Conservation (phyloP, 2,329 filamentous ascomycete genomes). For the Tolypocladium ovalisporum region DNA sequence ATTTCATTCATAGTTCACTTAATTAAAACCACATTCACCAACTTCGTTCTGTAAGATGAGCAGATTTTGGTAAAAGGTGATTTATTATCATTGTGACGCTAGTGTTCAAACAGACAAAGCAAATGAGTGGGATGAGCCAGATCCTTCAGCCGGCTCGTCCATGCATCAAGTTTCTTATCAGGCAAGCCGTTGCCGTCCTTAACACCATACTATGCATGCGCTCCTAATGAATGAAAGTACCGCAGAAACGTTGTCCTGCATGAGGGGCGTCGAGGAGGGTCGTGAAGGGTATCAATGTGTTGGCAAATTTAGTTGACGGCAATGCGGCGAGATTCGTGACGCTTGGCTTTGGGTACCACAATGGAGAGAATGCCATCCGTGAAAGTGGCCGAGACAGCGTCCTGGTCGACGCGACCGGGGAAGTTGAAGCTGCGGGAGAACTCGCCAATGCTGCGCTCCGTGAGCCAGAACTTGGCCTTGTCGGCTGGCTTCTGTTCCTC, state of each 20-base stretch:
- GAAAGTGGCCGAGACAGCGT: slow-evolving; percentile 49
- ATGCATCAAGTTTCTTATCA: background rate
- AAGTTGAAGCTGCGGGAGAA: slow-evolving; percentile 62
- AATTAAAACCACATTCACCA: background rate
- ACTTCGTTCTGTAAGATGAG: background rate
- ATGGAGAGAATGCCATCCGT: slow-evolving; percentile 56
- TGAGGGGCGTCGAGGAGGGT: no score
- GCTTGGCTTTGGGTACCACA: slow-evolving; percentile 54
- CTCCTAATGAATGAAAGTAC: background rate
- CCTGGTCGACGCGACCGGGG: slow-evolving; percentile 51
- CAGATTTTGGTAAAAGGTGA: background rate
- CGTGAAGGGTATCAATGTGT: background rate
- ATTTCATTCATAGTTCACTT: no score
- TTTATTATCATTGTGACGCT: background rate
- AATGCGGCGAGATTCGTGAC: slow-evolving; percentile 45
- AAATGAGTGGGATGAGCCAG: background rate
- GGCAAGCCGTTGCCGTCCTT: background rate
- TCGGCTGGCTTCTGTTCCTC: slow-evolving; percentile 20
- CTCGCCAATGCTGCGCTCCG: slow-evolving; percentile 54
- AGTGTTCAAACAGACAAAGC: background rate
- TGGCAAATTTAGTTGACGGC: slow-evolving; percentile 30
- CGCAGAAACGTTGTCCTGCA: background rate
- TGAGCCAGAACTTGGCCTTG: slow-evolving; percentile 57
- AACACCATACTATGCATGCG: background rate
- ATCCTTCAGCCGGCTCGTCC: background rate